phyloP scores from a whole-genome alignment of 805 yeast genomes.

The Metschnikowia matae region DNA sequence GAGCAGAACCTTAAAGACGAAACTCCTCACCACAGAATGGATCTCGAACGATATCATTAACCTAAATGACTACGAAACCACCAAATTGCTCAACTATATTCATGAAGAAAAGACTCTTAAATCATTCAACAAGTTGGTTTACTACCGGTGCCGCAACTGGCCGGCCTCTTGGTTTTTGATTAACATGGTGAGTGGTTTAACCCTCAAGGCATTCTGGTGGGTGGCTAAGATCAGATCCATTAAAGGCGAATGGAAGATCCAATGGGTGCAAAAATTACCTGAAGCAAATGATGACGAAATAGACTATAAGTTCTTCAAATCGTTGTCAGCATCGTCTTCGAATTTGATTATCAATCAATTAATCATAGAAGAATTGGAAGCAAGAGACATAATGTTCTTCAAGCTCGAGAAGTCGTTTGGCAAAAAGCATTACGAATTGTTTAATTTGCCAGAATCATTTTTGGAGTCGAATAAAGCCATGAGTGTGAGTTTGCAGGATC shows the following conservation, averaged over 20 bases:
- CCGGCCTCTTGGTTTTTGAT: constrained; percentile 54
- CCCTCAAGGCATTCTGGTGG: constrained; percentile 46
- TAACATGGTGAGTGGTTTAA: constrained; percentile 34
- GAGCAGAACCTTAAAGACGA: constrained; percentile 48
- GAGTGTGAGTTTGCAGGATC: not conserved
- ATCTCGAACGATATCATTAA: constrained; percentile 51
- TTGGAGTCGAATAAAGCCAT: constrained; percentile 1
- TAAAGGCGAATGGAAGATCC: constrained; percentile 53
- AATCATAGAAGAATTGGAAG: constrained; percentile 47
- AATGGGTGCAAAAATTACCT: constrained; percentile 41
- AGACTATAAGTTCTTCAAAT: constrained; percentile 33
- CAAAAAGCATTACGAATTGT: not conserved
- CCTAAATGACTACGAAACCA: constrained; percentile 45
- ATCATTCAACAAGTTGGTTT: constrained; percentile 23
- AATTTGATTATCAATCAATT: constrained; percentile 48
- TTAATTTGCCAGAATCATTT: constrained; percentile 4
- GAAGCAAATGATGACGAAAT: constrained; percentile 15
- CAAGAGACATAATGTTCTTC: constrained; percentile 34
- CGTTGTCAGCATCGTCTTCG: constrained; percentile 41
- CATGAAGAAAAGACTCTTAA: constrained; percentile 19
- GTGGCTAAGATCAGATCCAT: constrained; percentile 47
- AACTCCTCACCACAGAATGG: constrained; percentile 69
- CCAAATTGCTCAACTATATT: constrained; percentile 34
- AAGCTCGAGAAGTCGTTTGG: constrained; percentile 11
- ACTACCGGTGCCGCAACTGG: constrained; percentile 51